Evolutionary conservation across 805 yeast species (phyloP), one percentile per base, ranked within the genome.

Genomic region (Tetrapisispora fleetii): DNA sequence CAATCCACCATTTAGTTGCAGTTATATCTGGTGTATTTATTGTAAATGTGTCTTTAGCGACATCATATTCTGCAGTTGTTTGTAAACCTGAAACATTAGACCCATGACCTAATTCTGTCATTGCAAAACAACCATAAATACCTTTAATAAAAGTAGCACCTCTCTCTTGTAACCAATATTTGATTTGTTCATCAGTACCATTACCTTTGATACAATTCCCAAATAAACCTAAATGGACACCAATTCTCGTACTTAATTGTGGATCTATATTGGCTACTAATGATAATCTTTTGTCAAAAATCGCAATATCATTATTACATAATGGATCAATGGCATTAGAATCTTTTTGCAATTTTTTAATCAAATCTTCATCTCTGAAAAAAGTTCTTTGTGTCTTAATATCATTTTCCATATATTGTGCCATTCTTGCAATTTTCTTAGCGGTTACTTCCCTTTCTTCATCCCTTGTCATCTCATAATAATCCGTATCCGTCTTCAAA

Each of bases 1-100:
- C 97, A 59, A 90, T 90, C 97, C 97, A 90, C 96, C 97, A 90
- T 66, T 90, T 90, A 24, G 96, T 89, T 40, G 97, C 96, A 36
- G 95, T 90, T 48, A 85, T 66, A 62, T 89, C 85, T 1, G 97
- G 97, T 13, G 97, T 90, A 63, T 86, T 77, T 59, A 90, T 80
- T 48, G 76, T 63, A 61, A 90, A 85, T 53, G 80, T 80, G 58
- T 87, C 86, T 28, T 74, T 75, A 17, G 67, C 69, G 18, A 71
- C 69, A 64, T 87, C 82, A 64, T 76, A 90, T 19, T 84, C 82
- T 16, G 97, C 96, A 16, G 89, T 84, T n/a, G 97, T 90, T 67
- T 90, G 95, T 52, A 87, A 73, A 22, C 86, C 95, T 4, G 96
- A 95, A 41, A 90, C 96, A 65, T 90, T 90, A 13, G 96, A 86